These are phyloP conservation scores for Vanrija sp. DNA, from an alignment of 1,284 basidiomycete species.

Conservation along the genomic window DNA sequence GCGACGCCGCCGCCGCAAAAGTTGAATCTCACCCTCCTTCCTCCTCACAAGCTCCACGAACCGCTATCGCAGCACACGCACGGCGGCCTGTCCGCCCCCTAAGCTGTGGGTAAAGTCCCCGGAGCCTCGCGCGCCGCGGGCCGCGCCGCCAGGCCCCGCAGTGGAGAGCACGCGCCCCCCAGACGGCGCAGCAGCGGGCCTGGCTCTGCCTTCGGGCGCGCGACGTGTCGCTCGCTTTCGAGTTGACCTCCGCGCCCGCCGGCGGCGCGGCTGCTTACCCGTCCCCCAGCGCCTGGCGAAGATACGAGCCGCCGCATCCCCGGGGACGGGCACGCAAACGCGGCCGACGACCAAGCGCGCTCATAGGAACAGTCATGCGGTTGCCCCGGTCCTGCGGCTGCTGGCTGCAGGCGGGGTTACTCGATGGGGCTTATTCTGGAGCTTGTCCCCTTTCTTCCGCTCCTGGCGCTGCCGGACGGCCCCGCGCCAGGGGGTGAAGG, in stretches of 20 bases:
- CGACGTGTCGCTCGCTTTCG: neutral
- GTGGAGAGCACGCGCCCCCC: constrained; percentile 11
- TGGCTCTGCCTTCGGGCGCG: neutral
- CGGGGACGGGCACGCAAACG: neutral
- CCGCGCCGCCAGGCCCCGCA: constrained; percentile 1
- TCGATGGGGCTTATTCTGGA: constrained; percentile 50
- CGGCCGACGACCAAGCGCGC: constrained; percentile 12
- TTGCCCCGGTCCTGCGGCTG: constrained; percentile 26
- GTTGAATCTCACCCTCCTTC: neutral
- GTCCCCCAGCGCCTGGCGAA: constrained; percentile 26
- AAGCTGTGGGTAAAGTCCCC: constrained; percentile 50
- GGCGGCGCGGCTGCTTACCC: too few relatives aligned
- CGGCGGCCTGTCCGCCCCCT: constrained; percentile 18
- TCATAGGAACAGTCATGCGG: constrained; percentile 47
- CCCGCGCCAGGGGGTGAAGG: constrained; percentile 4
- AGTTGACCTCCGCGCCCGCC: too few relatives aligned
- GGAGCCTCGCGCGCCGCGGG: constrained; percentile 28
- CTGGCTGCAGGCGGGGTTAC: constrained; percentile 31
- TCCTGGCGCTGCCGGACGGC: constrained; percentile 7
- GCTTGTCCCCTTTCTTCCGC: constrained; percentile 29
- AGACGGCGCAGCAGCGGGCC: neutral
- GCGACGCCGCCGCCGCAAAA: neutral
- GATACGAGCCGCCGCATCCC: constrained; percentile 36
- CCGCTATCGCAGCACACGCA: constrained; percentile 46
- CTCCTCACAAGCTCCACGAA: constrained; percentile 34